phyloP scores from a whole-genome alignment of 805 yeast species.

The Candida adriatica region DNA sequence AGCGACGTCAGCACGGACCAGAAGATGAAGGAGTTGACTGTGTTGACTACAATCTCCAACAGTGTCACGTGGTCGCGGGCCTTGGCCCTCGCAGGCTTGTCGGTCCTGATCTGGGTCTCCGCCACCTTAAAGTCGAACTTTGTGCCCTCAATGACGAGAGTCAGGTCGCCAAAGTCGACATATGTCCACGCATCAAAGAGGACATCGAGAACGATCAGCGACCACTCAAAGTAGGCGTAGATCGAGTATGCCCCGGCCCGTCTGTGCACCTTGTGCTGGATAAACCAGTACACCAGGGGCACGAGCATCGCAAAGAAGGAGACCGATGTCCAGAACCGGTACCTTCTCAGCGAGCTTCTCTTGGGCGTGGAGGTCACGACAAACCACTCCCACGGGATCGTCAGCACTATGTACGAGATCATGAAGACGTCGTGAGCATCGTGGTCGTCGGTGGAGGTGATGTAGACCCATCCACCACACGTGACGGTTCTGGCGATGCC shows the following conservation, averaged over 20 bases:
- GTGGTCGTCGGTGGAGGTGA: slow-evolving; percentile 95
- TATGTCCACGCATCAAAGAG: slow-evolving; percentile 79
- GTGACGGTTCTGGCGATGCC: slow-evolving; percentile 90
- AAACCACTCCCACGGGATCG: slow-evolving; percentile 83
- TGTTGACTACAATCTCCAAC: slow-evolving; percentile 35
- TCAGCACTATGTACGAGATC: slow-evolving; percentile 82
- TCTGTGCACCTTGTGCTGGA: slow-evolving; percentile 86
- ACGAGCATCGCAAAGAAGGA: slow-evolving; percentile 66
- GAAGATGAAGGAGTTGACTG: slow-evolving; percentile 65
- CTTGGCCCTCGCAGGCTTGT: slow-evolving; percentile 15
- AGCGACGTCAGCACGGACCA: slow-evolving; percentile 83
- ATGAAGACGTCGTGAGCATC: slow-evolving; percentile 94
- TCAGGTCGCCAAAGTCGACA: slow-evolving; percentile 60
- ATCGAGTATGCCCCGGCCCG: slow-evolving; percentile 92
- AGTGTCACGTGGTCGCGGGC: slow-evolving; percentile 22
- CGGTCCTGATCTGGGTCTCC: slow-evolving; percentile 4
- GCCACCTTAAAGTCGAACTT: slow-evolving; percentile 17
- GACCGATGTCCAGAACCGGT: slow-evolving; percentile 44
- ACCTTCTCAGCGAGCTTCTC: slow-evolving; percentile 40
- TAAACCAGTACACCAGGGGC: slow-evolving; percentile 83
- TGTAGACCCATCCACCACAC: slow-evolving; percentile 98
- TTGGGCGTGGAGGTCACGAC: slow-evolving; percentile 50
- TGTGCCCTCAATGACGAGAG: slow-evolving; percentile 29
- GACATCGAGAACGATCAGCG: slow-evolving; percentile 74
- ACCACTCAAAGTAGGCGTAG: slow-evolving; percentile 95